A percentile compares a stretch with the other conserved stretches of the same genome.
Evolutionary conservation across 257 asterid genomes (phyloP).

Genomic region (Datura wrightii): DNA sequence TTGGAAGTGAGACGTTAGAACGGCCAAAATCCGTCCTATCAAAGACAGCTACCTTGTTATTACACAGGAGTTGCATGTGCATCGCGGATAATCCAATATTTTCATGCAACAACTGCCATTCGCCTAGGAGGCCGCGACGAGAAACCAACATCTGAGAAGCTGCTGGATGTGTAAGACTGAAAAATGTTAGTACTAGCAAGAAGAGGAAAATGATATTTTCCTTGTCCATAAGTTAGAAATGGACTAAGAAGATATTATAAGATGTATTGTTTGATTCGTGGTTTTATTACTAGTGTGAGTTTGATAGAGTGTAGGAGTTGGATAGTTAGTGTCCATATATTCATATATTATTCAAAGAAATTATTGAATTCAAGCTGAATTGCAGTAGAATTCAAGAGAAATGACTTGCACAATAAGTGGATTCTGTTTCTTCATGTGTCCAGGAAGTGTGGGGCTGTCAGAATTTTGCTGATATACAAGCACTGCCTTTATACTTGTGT

Average conservation of each 20-base stretch:
- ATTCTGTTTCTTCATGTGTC: constrained; percentile 19
- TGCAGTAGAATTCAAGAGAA: constrained; percentile 21
- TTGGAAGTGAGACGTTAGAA: constrained; percentile 56
- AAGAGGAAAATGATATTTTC: constrained; percentile 30
- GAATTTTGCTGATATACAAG: neutral
- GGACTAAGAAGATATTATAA: no score
- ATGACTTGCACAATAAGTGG: neutral
- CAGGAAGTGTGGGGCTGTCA: neutral
- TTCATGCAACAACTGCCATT: constrained; percentile 51
- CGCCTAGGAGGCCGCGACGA: constrained; percentile 33
- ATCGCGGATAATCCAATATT: constrained; percentile 14
- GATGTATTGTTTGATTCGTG: no score
- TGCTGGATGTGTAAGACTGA: constrained; percentile 26
- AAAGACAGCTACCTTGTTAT: constrained; percentile 51
- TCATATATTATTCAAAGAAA: neutral
- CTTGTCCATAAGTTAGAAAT: constrained; percentile 8
- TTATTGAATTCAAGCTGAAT: constrained; percentile 18
- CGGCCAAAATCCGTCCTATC: constrained; percentile 53
- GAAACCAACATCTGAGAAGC: constrained; percentile 29
- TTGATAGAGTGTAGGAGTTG: neutral
- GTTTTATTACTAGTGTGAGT: neutral
- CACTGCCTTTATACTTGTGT: neutral
- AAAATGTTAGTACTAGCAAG: constrained; percentile 28
- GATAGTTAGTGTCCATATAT: neutral
- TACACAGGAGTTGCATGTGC: constrained; percentile 25